Percentiles rank a stretch among this genome's conserved stretches.
phyloP scores from a whole-genome alignment of 202 grass and related monocot species.

The Elaeis oleifera region DNA sequence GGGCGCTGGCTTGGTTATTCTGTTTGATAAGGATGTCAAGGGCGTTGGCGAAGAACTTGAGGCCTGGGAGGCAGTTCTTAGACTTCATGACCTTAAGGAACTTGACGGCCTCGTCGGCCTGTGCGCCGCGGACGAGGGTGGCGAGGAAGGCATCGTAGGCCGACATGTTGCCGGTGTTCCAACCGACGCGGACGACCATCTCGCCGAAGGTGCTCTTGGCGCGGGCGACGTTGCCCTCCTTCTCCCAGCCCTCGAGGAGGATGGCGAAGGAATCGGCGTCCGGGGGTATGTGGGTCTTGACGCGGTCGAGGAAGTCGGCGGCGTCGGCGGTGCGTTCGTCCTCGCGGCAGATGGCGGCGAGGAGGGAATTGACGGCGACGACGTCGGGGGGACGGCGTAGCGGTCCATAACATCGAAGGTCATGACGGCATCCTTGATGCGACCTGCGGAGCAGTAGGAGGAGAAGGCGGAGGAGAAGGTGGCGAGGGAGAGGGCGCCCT shows the following conservation, averaged over 20 bases:
- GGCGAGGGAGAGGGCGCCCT: slow-evolving; percentile 33
- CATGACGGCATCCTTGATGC: slow-evolving; percentile 44
- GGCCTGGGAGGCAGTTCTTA: slow-evolving; percentile 61
- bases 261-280: slow-evolving; percentile 69
- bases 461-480: slow-evolving; percentile 70
- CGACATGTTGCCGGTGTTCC: slow-evolving; percentile 32
- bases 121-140: slow-evolving; percentile 39
- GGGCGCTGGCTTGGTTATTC: slow-evolving; percentile 26
- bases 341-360: slow-evolving; percentile 49
- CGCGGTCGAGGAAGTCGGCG: slow-evolving; percentile 37
- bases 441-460: slow-evolving; percentile 50
- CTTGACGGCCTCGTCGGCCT: slow-evolving; percentile 41
- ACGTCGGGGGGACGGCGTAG: slow-evolving; percentile 45
- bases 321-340: slow-evolving; percentile 35
- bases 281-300: slow-evolving; percentile 36
- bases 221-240: slow-evolving; percentile 47
- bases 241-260: slow-evolving; percentile 73
- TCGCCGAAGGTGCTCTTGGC: slow-evolving; percentile 53
- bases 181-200: slow-evolving; percentile 64
- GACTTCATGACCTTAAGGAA: slow-evolving; percentile 61
- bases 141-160: slow-evolving; percentile 65
- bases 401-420: slow-evolving; percentile 62
- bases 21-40: slow-evolving; percentile 31
- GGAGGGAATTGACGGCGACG: slow-evolving; percentile 72
- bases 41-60: slow-evolving; percentile 47